Base-by-base conservation (phyloP, 768 basidiomycete species). In the Solioccasus polychromus region DNA sequence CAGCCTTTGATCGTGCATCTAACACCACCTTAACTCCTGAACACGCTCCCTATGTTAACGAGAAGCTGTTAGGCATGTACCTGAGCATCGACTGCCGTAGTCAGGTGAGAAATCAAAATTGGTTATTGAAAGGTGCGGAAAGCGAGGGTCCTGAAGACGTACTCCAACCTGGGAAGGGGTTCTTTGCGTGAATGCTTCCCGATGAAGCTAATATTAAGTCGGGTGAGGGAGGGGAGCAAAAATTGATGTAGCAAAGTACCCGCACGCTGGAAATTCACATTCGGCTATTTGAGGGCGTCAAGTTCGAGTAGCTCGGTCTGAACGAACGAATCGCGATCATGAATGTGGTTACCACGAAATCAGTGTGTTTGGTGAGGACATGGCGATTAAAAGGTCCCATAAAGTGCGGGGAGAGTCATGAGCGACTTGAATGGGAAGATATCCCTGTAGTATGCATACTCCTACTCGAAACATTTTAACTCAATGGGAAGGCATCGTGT, bases 111-210 rank as follows among this genome's bases (percentile, higher is more conserved):
- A 66, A 37, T 65, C 62, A 58, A 76, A 76, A 39, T 70, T 67
- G 31, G 75, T 71, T 36, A 83, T 54, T 15, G 75, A 73, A 46
- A 82, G 71, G 49, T 66, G 55, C 3, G 68, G 72, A 23, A 80
- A 70, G 39, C 78, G 77, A 6, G 79, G 78, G 60, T 82, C 78
- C 74, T 73, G 57, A 81, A 78, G 45, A 82, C 66, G 29, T 65
- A 71, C 59, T 79, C 77, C 23, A 77, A 68, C 24, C 73, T 70
- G 30, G 76, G 75, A 42, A 81, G 62, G 6, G 55, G 39, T 31
- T 52, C 56, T 48, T 53, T 59, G 36, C 53, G 57, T 25, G 43
- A 39, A 20, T 55, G 55, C 17, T 57, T 59, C 42, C 67, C 70
- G 37, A 68, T 51, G 41, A 73, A 71, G 30, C 69, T 61, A 41